phyloP scores from a whole-genome alignment of 345 rosid genomes.

The Pseudoturritis turrita region DNA sequence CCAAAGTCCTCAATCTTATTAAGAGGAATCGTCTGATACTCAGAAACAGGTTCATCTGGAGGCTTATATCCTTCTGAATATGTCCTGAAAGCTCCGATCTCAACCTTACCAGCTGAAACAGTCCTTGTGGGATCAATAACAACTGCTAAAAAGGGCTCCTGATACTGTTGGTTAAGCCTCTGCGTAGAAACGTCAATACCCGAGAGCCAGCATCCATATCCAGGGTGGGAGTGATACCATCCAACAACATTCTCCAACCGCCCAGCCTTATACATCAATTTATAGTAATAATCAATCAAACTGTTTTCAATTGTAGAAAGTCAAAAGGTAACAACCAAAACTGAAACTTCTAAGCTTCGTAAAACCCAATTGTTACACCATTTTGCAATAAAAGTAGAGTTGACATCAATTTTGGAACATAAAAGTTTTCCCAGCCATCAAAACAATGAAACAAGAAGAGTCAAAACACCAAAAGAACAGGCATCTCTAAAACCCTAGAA shows the following conservation, averaged over 20 bases:
- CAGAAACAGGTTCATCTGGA: conserved; percentile 27
- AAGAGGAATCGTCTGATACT: conserved; percentile 96
- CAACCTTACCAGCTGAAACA: conserved; percentile 99
- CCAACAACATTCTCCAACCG: conserved; percentile 96
- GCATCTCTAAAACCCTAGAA: background rate
- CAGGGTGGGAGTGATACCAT: conserved; percentile 84
- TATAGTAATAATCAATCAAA: background rate
- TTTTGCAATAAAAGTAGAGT: background rate
- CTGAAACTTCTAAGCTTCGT: background rate
- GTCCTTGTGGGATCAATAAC: conserved; percentile 99
- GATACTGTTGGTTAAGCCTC: conserved; percentile 95
- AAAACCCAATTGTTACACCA: background rate
- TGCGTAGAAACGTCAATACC: conserved; percentile 98
- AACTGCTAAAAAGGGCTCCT: conserved; percentile 93
- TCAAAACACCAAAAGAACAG: background rate
- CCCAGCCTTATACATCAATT: conserved; percentile 75
- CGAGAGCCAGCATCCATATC: conserved; percentile 99
- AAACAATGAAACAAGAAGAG: background rate
- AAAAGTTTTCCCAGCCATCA: background rate
- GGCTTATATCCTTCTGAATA: conserved; percentile 58
- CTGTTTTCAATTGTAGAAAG: too few species aligned
- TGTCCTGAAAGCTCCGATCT: conserved; percentile 97
- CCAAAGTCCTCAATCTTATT: conserved; percentile 41
- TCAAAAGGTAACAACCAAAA: background rate
- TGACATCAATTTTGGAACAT: background rate